Evolutionary conservation across 176 grass and related monocot species (phyloP).

Genomic region (Stipa capillata): DNA sequence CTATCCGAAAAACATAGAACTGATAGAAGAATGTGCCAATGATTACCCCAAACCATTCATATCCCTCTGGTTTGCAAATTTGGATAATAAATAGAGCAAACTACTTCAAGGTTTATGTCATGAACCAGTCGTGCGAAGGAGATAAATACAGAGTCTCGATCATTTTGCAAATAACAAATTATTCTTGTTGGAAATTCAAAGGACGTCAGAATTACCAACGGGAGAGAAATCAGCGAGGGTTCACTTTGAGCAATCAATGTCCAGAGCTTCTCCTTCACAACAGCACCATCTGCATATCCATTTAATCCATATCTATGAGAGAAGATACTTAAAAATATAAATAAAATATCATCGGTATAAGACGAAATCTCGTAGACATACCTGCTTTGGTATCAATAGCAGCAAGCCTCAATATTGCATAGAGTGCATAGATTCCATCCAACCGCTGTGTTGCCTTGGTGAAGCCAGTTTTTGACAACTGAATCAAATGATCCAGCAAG

Average conservation of each 20-base stretch:
- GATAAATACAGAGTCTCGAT: slow-evolving; percentile 12
- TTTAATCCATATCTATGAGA: not conserved
- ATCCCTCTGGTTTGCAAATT: not conserved
- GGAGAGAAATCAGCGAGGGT: slow-evolving; percentile 57
- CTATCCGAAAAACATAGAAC: not conserved
- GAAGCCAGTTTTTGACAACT: slow-evolving; percentile 79
- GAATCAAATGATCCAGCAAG: slow-evolving; percentile 73
- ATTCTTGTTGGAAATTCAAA: slow-evolving; percentile 4
- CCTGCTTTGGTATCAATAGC: slow-evolving; percentile 94
- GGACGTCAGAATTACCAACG: slow-evolving; percentile 47
- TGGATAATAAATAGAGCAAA: not conserved
- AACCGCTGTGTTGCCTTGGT: slow-evolving; percentile 85
- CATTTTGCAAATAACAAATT: slow-evolving; percentile 16
- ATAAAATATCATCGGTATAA: not conserved
- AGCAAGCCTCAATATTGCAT: slow-evolving; percentile 64
- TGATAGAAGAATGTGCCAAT: not conserved
- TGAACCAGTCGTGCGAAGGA: not conserved
- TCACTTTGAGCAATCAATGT: slow-evolving; percentile 80
- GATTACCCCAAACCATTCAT: not conserved
- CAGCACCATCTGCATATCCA: slow-evolving; percentile 55
- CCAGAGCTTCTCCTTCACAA: slow-evolving; percentile 94
- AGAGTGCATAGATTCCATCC: slow-evolving; percentile 93
- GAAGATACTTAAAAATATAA: slow-evolving; percentile 1
- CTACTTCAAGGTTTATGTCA: not conserved
- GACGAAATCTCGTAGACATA: slow-evolving; percentile 25